Percentiles rank a stretch among this genome's conserved stretches.
Evolutionary conservation across 1,284 basidiomycete genomes (phyloP).

Genomic region (Microbotryum intermedium): DNA sequence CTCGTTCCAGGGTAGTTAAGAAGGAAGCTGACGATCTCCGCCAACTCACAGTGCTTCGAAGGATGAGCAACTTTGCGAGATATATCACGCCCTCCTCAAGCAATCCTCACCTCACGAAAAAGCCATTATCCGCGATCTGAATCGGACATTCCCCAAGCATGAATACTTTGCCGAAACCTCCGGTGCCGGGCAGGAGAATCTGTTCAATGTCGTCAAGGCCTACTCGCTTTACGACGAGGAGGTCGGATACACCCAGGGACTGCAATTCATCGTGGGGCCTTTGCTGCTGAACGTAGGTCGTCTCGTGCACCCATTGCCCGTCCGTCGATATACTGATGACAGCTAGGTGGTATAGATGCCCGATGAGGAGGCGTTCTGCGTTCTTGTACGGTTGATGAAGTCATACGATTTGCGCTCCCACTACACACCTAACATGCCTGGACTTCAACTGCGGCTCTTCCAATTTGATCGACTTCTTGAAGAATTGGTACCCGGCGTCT

Average conservation of each 20-base stretch:
- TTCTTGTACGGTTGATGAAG: conserved; percentile 95
- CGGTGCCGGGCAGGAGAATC: conserved; percentile 88
- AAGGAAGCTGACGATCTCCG: conserved; percentile 3
- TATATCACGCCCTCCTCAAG: conserved; percentile 76
- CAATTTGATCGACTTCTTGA: conserved; percentile 91
- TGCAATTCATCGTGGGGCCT: conserved; percentile 91
- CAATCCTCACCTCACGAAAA: conserved; percentile 83
- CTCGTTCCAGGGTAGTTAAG: too few relatives aligned
- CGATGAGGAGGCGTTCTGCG: conserved; percentile 93
- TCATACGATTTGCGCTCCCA: conserved; percentile 92
- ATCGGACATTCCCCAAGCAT: conserved; percentile 95
- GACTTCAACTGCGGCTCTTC: conserved; percentile 77
- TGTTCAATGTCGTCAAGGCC: conserved; percentile 96
- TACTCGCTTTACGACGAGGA: conserved; percentile 93
- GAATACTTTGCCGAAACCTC: conserved; percentile 80
- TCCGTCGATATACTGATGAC: neutral
- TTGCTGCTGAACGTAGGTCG: conserved; percentile 72
- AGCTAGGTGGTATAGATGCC: conserved; percentile 63
- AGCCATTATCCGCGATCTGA: conserved; percentile 81
- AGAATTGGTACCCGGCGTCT: conserved; percentile 79
- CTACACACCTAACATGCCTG: conserved; percentile 97
- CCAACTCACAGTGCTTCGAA: conserved; percentile 69
- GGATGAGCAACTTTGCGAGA: conserved; percentile 73
- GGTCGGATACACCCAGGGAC: conserved; percentile 94
- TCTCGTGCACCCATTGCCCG: neutral